Base-by-base conservation (phyloP, 225 moss, liverwort and hornwort genomes). In the Physcomitrium patens region DNA sequence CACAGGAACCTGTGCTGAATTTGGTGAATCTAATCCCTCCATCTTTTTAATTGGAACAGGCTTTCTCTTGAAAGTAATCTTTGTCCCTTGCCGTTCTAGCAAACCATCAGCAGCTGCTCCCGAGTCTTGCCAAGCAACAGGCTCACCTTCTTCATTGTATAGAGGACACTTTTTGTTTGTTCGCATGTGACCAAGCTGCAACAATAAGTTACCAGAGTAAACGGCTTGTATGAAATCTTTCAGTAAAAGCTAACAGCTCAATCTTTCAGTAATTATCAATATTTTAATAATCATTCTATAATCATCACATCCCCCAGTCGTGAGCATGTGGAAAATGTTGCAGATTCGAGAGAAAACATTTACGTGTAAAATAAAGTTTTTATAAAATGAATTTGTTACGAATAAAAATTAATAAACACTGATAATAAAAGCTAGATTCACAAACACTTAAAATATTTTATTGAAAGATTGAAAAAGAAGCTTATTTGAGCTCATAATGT, bases 81-180 rank as follows among this genome's bases (percentile, higher is more conserved):
- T 99, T 26, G 94, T 93, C 66, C 97, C 95, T 79, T 91, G 95
- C 12, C 97, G 84, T 78, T 95, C 97, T 11, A 94, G 70, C 73
- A 95, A 81, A 58, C 92, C 95, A 80, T 93, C 94, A 12, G 91
- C 82, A 67, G 86, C 86, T 76, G 89, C 85, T 76, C 86, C 87
- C 67, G 87, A 63, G 46, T 79, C 91, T 95, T 99, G 83, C 94
- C 94, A 85, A 63, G 86, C 85, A 28, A 78, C 80, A 70, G 83
- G 78, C 73, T 99, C 97, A 37, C 90, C 83, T 69, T 99, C 97
- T 90, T 99, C 97, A 71, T 90, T 99, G 65, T 99, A 99, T 52
- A 99, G 86, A 50, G 97, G 97, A 67, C 97, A 99, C 70, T 93
- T 99, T 52, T 99, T 99, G 79, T 99, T 99, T 55, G 97, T 99